Evolutionary conservation across 2,329 filamentous ascomycete species (phyloP).

Genomic region (Beauveria bassiana): DNA sequence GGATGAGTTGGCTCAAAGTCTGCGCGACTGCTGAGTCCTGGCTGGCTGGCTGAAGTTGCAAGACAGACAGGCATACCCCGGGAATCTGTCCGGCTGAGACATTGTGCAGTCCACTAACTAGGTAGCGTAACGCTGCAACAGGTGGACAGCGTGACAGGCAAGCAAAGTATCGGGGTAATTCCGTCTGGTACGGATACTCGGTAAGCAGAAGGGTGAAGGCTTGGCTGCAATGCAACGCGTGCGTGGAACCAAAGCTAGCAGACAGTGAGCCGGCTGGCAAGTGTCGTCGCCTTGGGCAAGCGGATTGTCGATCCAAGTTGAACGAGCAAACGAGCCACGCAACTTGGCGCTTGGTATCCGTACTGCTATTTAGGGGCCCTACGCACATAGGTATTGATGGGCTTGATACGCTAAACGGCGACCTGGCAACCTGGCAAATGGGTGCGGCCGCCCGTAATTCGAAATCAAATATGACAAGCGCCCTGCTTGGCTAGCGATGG

Average conservation of each 20-base stretch:
- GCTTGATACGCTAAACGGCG: not conserved
- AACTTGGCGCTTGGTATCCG: too few species aligned
- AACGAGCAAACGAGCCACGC: not conserved
- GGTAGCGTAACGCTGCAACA: not conserved
- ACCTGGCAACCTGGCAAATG: too few species aligned
- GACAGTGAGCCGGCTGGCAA: not conserved
- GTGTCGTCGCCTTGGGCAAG: not conserved
- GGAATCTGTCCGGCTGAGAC: constrained; percentile 4
- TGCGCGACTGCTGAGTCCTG: not conserved
- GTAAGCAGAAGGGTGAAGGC: not conserved
- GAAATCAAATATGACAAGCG: too few species aligned
- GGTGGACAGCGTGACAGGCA: not conserved
- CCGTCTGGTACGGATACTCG: not conserved
- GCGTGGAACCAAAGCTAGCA: not conserved
- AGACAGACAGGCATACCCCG: constrained; percentile 1
- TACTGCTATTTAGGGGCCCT: not conserved
- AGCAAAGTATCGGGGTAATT: not conserved
- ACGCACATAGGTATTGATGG: not conserved
- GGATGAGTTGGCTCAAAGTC: not conserved
- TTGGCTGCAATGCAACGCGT: not conserved
- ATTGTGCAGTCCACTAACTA: not conserved
- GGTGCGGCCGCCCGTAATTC: too few species aligned
- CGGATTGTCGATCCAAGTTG: not conserved
- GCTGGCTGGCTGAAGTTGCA: not conserved
- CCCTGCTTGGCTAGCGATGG: too few species aligned